These are phyloP conservation scores for Phytophthora pistaciae DNA, from an alignment of 352 stramenopile genomes.

Conservation along the genomic window DNA sequence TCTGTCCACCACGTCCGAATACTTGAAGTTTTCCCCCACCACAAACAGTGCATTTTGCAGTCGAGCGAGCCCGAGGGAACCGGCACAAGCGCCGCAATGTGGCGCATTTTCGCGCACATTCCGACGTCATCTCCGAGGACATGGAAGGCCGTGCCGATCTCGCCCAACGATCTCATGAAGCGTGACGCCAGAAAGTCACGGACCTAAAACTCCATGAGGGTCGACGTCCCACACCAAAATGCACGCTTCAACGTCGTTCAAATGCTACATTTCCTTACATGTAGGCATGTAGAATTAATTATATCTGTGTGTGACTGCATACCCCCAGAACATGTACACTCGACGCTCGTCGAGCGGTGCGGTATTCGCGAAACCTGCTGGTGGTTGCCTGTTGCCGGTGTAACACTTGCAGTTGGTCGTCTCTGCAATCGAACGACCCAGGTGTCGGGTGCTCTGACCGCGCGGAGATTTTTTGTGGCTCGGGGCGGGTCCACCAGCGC, in stretches of 20 bases:
- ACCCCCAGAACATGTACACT: background rate
- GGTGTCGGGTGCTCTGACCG: slow-evolving; percentile 27
- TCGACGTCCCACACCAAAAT: background rate
- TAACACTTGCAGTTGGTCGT: slow-evolving; percentile 23
- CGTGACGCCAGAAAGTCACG: background rate
- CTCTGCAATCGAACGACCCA: slow-evolving; percentile 31
- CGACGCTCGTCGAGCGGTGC: background rate
- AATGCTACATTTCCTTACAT: too few relatives aligned
- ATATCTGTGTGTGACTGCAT: background rate
- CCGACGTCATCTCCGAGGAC: slow-evolving; percentile 12
- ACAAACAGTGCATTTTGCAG: slow-evolving; percentile 5
- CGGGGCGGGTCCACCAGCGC: background rate
- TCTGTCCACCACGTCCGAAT: slow-evolving; percentile 28
- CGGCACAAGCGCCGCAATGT: background rate
- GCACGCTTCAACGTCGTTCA: too few relatives aligned
- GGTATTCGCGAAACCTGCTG: slow-evolving; percentile 22
- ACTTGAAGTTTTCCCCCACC: slow-evolving; percentile 33
- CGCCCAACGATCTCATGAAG: background rate
- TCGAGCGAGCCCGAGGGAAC: background rate
- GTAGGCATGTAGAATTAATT: too few relatives aligned
- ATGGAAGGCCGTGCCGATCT: background rate
- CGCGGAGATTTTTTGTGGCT: slow-evolving; percentile 27
- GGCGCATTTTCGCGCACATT: slow-evolving; percentile 29
- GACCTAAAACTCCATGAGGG: background rate
- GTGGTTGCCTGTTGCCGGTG: slow-evolving; percentile 1